A percentile compares a stretch with the other conserved stretches of the same genome.
Conservation (phyloP, 495 filamentous ascomycete genomes). For the Aspergillus hancockii region DNA sequence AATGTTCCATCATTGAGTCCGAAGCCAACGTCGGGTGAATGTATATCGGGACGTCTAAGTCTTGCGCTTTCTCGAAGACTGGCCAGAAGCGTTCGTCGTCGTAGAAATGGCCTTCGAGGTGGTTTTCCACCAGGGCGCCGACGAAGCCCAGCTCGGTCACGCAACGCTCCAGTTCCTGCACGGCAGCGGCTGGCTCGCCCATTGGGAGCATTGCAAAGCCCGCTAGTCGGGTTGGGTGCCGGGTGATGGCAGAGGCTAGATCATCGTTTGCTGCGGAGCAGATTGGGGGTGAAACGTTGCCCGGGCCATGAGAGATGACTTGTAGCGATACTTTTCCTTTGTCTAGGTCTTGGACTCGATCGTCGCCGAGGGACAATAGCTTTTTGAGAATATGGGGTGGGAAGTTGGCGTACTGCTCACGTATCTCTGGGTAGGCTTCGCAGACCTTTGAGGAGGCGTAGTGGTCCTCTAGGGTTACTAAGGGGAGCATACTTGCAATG, state of each 20-base stretch:
- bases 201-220: constrained; percentile 58
- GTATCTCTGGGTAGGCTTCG: constrained; percentile 6
- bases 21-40: constrained; percentile 54
- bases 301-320: constrained; percentile 55
- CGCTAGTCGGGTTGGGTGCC: constrained; percentile 47
- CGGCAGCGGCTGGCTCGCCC: constrained; percentile 43
- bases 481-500: constrained; percentile 18
- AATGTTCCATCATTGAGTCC: constrained; percentile 30
- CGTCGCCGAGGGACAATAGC: constrained; percentile 37
- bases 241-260: constrained; percentile 47
- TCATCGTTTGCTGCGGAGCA: constrained; percentile 54
- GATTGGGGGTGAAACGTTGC: constrained; percentile 23
- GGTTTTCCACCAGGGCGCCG: constrained; percentile 59
- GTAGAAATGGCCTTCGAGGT: constrained; percentile 49
- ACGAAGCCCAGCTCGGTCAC: constrained; percentile 50
- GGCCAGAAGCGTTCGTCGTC: constrained; percentile 44
- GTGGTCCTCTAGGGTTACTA: constrained; percentile 65
- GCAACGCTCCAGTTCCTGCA: constrained; percentile 48
- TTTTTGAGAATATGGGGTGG: constrained; percentile 29
- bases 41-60: constrained; percentile 58
- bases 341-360: constrained; percentile 55
- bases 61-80: constrained; percentile 49
- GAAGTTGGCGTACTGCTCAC: constrained; percentile 19
- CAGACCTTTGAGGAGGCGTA: constrained; percentile 46
- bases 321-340: constrained; percentile 52